A percentile compares a stretch with the other conserved stretches of the same genome.
Evolutionary conservation across 2,329 filamentous ascomycete species (phyloP).

Genomic region (Huntiella omanensis): DNA sequence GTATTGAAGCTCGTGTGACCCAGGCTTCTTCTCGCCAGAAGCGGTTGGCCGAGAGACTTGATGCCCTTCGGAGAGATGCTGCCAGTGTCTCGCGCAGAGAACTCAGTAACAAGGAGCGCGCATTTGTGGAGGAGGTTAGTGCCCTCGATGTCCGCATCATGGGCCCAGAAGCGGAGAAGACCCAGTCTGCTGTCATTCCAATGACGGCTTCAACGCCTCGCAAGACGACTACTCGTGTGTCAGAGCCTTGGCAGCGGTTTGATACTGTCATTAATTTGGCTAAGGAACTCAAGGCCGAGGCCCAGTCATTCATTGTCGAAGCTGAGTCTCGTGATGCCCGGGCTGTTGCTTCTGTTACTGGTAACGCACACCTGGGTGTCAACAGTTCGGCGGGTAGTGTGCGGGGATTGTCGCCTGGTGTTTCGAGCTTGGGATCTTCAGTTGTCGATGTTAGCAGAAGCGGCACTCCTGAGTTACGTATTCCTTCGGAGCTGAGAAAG

Average conservation of each 20-base stretch:
- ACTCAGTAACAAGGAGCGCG: conserved; percentile 26
- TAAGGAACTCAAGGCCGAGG: conserved; percentile 33
- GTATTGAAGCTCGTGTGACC: conserved; percentile 27
- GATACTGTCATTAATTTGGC: conserved; percentile 35
- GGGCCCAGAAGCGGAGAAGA: conserved; percentile 14
- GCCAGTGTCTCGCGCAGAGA: conserved; percentile 24
- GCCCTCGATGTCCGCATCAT: conserved; percentile 35
- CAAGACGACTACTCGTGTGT: conserved; percentile 22
- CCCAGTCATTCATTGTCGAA: conserved; percentile 22
- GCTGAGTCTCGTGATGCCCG: conserved; percentile 8
- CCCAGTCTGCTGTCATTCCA: conserved; percentile 5
- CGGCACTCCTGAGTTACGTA: conserved; percentile 26
- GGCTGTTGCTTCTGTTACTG: conserved; percentile 2
- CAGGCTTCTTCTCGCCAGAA: conserved; percentile 36
- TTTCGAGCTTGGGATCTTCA: conserved; percentile 12
- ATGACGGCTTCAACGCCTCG: conserved; percentile 13
- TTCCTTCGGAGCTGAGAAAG: conserved; percentile 41
- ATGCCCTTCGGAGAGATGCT: conserved; percentile 31
- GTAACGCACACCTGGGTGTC: conserved; percentile 2
- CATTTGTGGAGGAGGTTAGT: conserved; percentile 28
- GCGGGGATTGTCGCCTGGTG: conserved; percentile 14
- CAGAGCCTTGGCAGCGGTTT: conserved; percentile 36
- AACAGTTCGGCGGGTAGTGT: conserved; percentile 12
- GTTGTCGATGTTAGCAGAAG: conserved; percentile 12
- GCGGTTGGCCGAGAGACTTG: conserved; percentile 38